Base-by-base conservation (phyloP, 1,284 basidiomycete genomes). In the Apiotrichum laibachii region DNA sequence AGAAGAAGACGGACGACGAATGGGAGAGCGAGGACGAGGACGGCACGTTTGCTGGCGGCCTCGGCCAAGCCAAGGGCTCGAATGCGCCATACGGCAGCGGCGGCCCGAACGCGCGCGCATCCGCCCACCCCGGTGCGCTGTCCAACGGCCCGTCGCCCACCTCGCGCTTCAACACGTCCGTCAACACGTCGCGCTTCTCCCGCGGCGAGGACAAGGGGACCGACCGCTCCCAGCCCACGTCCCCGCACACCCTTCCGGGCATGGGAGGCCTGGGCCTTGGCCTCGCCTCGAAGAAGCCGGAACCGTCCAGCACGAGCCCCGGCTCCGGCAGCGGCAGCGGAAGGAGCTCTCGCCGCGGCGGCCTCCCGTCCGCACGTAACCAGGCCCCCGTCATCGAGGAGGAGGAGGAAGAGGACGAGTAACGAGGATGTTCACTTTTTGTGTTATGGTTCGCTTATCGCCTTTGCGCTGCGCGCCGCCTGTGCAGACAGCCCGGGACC, bases 1-100 rank as follows among this genome's bases (percentile, higher is more conserved):
- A 79, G 33, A 67, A 66, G 18, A 73, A 75, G 50, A 67, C 72
- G 21, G 77, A 76, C 33, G 74, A 75, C 12, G 77, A 79, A n/a
- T 80, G 79, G 80, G 69, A 77, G 26, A 77, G 77, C 53, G 80
- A 80, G 34, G 77, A 56, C 53, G 57, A 57, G 13, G 49, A 62
- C 33, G 58, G 57, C 45, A 50, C 54, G 53, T 80, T 69, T 57
- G 73, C 71, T 12, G 76, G 79, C 19, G 80, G 80, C 0, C 67
- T 80, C 8, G 80, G 80, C 6, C 80, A 81, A 57, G 39, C 42
- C 11, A 53, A 53, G 42, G 37, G 51, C 31, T 16, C 12, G 26
- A 31, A 3, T 31, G 26, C 26, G 40, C 7, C 15, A 8, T 51
- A 42, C 22, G 42, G 40, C 11, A 16, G 39, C 13, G 35, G 40